Evolutionary conservation across 208 protist genomes (phyloP).

Genomic region (Leishmania tarentolae): DNA sequence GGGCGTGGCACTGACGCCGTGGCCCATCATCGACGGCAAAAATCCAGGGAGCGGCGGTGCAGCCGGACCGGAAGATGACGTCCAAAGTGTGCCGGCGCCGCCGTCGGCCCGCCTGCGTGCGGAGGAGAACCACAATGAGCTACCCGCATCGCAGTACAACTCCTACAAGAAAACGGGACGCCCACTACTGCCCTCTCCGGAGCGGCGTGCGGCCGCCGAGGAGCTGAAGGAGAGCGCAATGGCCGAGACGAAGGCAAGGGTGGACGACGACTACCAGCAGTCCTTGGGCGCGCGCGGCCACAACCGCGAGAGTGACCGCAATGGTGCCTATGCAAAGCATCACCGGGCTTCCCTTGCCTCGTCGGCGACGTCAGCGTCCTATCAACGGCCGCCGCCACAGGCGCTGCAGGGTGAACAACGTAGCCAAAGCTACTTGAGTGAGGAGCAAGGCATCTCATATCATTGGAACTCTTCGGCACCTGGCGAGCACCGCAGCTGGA

Average conservation of each 20-base stretch:
- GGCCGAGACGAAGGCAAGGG: not conserved
- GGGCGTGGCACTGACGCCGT: slow-evolving; percentile 12
- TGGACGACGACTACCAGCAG: not conserved
- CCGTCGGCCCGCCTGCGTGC: slow-evolving; percentile 17
- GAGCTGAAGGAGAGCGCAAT: slow-evolving; percentile 9
- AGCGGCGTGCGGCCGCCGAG: slow-evolving; percentile 20
- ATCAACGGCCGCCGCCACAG: not conserved
- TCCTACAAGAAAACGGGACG: slow-evolving; percentile 14
- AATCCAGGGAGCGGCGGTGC: not conserved
- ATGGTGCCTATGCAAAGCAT: not conserved
- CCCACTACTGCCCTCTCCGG: slow-evolving; percentile 11
- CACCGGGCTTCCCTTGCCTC: not conserved
- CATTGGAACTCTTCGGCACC: not conserved
- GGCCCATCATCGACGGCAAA: slow-evolving; percentile 14
- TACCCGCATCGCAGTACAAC: slow-evolving; percentile 24
- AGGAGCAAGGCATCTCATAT: not conserved
- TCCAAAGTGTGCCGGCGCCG: not conserved
- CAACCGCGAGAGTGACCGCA: not conserved
- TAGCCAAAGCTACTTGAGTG: not conserved
- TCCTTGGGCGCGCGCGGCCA: slow-evolving; percentile 1
- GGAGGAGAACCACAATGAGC: slow-evolving; percentile 13
- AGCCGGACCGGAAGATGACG: not conserved
- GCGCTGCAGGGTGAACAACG: not conserved
- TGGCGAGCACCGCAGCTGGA: not conserved
- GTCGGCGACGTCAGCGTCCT: not conserved